phyloP scores from a whole-genome alignment of 768 basidiomycete species.

The Royoungia palumana region DNA sequence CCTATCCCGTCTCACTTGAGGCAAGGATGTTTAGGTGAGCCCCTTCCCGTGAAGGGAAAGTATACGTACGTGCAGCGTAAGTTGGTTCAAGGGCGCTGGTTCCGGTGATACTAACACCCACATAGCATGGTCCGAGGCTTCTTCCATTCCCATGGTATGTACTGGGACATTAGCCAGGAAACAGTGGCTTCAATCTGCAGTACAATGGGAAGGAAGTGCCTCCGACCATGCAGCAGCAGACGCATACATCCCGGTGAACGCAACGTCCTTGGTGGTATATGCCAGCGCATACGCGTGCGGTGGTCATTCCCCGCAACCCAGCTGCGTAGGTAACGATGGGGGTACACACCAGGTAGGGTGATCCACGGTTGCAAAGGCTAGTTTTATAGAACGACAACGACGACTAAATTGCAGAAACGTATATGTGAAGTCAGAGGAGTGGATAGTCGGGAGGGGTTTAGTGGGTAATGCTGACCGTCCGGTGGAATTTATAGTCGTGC shows the following conservation, averaged over 20 bases:
- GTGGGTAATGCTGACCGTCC: conserved; percentile 14
- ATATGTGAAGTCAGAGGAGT: conserved; percentile 3
- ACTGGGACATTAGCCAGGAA: conserved; percentile 32
- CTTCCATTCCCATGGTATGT: conserved; percentile 61
- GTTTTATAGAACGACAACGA: neutral
- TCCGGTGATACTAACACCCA: conserved; percentile 21
- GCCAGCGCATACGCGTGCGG: neutral
- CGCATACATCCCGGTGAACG: conserved; percentile 19
- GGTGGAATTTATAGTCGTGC: conserved; percentile 24
- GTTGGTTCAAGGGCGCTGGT: conserved; percentile 17
- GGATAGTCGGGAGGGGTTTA: conserved; percentile 5
- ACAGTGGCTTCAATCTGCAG: conserved; percentile 30
- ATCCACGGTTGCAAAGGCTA: neutral
- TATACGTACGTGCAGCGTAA: neutral
- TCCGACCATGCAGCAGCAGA: conserved; percentile 34
- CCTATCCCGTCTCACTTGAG: neutral
- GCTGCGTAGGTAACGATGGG: conserved; percentile 2
- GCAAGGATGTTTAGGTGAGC: conserved; percentile 4
- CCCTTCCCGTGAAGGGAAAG: neutral
- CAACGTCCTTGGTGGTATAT: conserved; percentile 11
- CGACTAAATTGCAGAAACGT: neutral
- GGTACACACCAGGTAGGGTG: conserved; percentile 16
- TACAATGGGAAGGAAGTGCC: conserved; percentile 38
- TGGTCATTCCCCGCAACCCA: conserved; percentile 18
- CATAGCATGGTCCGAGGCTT: conserved; percentile 40